Evolutionary conservation across 495 filamentous ascomycete species (phyloP).

Genomic region (Neurospora sp.): DNA sequence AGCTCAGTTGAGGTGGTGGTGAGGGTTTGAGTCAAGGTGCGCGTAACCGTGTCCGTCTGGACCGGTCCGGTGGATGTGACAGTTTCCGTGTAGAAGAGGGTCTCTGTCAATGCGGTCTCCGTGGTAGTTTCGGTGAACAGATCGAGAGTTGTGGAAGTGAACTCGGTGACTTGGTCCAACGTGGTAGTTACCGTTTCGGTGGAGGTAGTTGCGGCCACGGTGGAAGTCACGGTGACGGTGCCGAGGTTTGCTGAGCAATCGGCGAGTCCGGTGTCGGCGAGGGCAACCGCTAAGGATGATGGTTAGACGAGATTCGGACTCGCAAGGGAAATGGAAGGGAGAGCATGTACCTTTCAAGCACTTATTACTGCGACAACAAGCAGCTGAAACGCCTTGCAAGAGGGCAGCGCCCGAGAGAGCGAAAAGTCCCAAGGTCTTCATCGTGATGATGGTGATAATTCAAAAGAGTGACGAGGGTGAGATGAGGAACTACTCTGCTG

Average conservation of each 20-base stretch:
- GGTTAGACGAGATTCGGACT: background rate
- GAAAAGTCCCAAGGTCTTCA: background rate
- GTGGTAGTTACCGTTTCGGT: background rate
- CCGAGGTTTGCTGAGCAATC: background rate
- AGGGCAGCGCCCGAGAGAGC: background rate
- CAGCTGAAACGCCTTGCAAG: background rate
- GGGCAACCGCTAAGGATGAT: background rate
- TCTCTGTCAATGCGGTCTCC: background rate
- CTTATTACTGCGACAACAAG: background rate
- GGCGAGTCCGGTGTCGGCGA: background rate
- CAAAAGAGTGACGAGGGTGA: background rate
- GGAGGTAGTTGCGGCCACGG: background rate
- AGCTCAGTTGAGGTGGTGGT: background rate
- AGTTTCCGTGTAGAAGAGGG: background rate
- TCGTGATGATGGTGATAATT: background rate
- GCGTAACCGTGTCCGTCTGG: background rate
- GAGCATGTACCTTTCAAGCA: background rate
- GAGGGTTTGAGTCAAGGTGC: background rate
- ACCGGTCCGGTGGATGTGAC: background rate
- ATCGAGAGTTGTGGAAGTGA: background rate
- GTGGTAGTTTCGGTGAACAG: background rate
- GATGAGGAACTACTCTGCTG: background rate
- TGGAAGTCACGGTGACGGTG: background rate
- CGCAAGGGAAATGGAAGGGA: background rate
- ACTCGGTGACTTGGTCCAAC: background rate